A percentile compares a stretch with the other conserved stretches of the same genome.
These are phyloP conservation scores for Calocera viscosa DNA, from an alignment of 768 basidiomycete species.

Conservation along the genomic window DNA sequence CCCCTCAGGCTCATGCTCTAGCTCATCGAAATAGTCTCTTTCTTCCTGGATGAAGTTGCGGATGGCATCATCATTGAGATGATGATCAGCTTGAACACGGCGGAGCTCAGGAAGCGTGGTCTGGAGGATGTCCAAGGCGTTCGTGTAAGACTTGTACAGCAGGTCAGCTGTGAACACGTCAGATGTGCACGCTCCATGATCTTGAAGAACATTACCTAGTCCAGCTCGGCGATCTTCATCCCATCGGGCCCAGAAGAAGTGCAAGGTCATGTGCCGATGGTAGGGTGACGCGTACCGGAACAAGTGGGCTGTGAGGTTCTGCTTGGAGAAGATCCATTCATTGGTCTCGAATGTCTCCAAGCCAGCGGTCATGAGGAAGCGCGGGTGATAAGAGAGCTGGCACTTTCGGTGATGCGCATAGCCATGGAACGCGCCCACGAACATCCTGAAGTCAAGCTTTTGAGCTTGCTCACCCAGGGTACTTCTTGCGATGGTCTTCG, in stretches of 20 bases:
- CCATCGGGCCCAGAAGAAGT: neutral
- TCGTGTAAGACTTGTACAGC: slow-evolving; percentile 21
- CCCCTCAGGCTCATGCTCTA: neutral
- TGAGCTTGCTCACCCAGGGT: neutral
- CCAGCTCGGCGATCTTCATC: neutral
- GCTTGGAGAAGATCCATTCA: slow-evolving; percentile 3
- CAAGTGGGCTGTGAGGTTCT: neutral
- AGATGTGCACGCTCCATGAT: neutral
- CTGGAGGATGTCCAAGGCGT: slow-evolving; percentile 21
- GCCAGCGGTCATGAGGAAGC: neutral
- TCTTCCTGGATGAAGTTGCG: neutral
- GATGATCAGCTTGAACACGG: neutral
- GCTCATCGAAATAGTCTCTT: neutral
- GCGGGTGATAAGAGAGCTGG: slow-evolving; percentile 1
- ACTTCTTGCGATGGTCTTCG: neutral
- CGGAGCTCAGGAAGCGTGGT: neutral
- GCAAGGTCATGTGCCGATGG: slow-evolving; percentile 12
- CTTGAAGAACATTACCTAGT: neutral
- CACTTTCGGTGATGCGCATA: slow-evolving; percentile 6
- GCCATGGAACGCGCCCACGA: slow-evolving; percentile 6
- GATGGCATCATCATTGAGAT: neutral
- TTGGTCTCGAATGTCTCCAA: neutral
- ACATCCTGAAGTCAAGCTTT: neutral
- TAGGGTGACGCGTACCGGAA: slow-evolving; percentile 18
- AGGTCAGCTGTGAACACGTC: slow-evolving; percentile 16